Evolutionary conservation across 768 basidiomycete genomes (phyloP).

Genomic region (Candolleomyces efflorescens): DNA sequence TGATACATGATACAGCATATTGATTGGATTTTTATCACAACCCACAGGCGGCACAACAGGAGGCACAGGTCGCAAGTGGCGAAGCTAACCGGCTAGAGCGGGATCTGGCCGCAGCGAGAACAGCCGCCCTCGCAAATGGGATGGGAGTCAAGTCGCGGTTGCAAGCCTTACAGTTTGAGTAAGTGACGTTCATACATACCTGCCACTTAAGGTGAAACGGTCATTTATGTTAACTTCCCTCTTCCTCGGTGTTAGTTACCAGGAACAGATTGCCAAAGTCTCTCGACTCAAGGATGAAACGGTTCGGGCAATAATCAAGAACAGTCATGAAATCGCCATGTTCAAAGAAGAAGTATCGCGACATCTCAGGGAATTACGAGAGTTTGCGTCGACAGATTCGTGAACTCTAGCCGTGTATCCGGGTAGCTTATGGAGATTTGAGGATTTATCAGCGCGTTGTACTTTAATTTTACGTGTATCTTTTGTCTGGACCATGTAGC

Average conservation of each 20-base stretch:
- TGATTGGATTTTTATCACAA: slow-evolving; percentile 4
- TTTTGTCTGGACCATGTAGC: too few relatives aligned
- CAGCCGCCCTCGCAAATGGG: slow-evolving; percentile 75
- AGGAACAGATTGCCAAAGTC: slow-evolving; percentile 75
- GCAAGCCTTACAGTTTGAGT: slow-evolving; percentile 77
- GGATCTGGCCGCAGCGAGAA: slow-evolving; percentile 70
- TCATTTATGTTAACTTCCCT: slow-evolving; percentile 2
- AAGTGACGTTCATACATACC: slow-evolving; percentile 19
- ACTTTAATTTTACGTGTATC: too few relatives aligned
- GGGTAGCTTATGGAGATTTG: neutral
- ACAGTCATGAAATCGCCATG: slow-evolving; percentile 75
- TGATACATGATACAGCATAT: neutral
- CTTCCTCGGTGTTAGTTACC: slow-evolving; percentile 45
- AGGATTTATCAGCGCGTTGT: too few relatives aligned
- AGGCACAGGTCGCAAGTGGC: slow-evolving; percentile 59
- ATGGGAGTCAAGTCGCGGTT: slow-evolving; percentile 77
- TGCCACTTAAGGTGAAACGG: neutral
- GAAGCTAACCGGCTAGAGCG: slow-evolving; percentile 67
- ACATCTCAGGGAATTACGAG: slow-evolving; percentile 62
- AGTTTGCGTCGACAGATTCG: slow-evolving; percentile 49
- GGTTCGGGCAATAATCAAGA: slow-evolving; percentile 76
- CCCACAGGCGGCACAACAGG: slow-evolving; percentile 69
- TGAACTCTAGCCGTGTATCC: slow-evolving; percentile 12
- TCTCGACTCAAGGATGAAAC: slow-evolving; percentile 75
- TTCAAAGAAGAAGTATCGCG: slow-evolving; percentile 79